Percentiles rank a stretch among this genome's conserved stretches.
phyloP scores from a whole-genome alignment of 2,329 filamentous ascomycete genomes.

The Neofusicoccum kwambonambiense region DNA sequence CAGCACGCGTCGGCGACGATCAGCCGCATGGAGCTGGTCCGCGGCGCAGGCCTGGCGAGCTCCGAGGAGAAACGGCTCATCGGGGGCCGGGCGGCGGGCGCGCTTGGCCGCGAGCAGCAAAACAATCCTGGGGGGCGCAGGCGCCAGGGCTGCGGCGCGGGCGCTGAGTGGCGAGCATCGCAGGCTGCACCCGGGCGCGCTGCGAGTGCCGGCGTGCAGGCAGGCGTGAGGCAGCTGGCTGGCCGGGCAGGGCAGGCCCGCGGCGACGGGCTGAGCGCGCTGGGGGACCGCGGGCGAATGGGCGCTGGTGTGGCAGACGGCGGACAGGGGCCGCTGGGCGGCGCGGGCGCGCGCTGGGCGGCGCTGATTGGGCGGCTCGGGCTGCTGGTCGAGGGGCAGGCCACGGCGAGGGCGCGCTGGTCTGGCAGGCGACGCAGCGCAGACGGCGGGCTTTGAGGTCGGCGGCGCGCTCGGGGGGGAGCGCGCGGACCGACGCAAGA shows the following conservation, averaged over 20 bases:
- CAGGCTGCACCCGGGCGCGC: constrained; percentile 3
- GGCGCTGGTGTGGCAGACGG: not conserved
- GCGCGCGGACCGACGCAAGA: constrained; percentile 9
- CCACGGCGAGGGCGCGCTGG: not conserved
- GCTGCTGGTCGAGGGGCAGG: constrained; percentile 1
- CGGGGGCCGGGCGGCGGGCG: not conserved
- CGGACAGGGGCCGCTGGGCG: not conserved
- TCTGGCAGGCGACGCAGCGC: constrained; percentile 3
- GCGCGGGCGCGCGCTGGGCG: not conserved
- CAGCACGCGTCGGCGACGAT: not conserved
- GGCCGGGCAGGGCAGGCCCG: too few relatives aligned
- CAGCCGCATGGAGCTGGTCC: constrained; percentile 7
- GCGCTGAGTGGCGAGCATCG: constrained; percentile 10
- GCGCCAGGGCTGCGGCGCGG: not conserved
- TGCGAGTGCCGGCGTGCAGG: not conserved
- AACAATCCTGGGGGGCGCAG: constrained; percentile 3
- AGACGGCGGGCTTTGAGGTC: constrained; percentile 9
- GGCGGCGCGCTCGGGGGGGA: constrained; percentile 11
- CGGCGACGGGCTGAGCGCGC: too few relatives aligned
- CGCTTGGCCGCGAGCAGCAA: constrained; percentile 9
- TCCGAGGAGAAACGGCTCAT: constrained; percentile 17
- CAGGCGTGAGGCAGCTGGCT: too few relatives aligned
- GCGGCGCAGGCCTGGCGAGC: not conserved
- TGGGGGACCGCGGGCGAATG: not conserved
- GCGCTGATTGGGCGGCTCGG: constrained; percentile 4